phyloP scores from a whole-genome alignment of 2,329 filamentous ascomycete genomes.

The Lecanicillium sp. region DNA sequence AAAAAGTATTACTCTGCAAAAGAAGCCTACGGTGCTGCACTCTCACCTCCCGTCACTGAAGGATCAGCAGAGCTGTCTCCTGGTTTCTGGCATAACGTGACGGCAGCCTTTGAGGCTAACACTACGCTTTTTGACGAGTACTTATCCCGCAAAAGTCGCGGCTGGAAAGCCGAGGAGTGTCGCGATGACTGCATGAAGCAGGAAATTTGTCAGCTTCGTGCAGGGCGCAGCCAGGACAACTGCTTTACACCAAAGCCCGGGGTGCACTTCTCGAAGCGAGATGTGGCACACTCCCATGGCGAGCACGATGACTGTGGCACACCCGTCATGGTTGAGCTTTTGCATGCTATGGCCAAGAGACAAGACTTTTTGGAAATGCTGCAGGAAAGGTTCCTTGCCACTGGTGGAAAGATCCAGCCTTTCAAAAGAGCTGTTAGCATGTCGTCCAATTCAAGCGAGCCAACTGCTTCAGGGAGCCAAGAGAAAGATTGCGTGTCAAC shows the following conservation, averaged over 20 bases:
- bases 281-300: conserved; percentile 9
- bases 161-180: conserved; percentile 33
- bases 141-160: conserved; percentile 38
- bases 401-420: conserved; percentile 1
- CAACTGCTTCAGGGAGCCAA: too few species aligned
- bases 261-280: conserved; percentile 26
- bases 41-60: conserved; percentile 31
- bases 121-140: conserved; percentile 38
- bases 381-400: conserved; percentile 8
- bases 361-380: conserved; percentile 18
- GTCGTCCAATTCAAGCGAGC: too few species aligned
- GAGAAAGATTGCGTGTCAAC: too few species aligned
- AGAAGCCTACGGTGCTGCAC: conserved; percentile 60
- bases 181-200: conserved; percentile 30
- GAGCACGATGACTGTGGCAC: conserved; percentile 21
- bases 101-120: conserved; percentile 36
- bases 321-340: conserved; percentile 19
- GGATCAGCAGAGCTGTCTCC: conserved; percentile 40
- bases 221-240: conserved; percentile 43
- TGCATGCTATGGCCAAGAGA: conserved; percentile 19
- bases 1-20: conserved; percentile 54
- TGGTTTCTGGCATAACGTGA: conserved; percentile 53
- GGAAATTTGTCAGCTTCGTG: conserved; percentile 46
- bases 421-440: background rate
- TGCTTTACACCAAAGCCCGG: conserved; percentile 32